A percentile compares a stretch with the other conserved stretches of the same genome.
Evolutionary conservation across 2,329 filamentous ascomycete genomes (phyloP).

Genomic region (Ophiostoma sp.): DNA sequence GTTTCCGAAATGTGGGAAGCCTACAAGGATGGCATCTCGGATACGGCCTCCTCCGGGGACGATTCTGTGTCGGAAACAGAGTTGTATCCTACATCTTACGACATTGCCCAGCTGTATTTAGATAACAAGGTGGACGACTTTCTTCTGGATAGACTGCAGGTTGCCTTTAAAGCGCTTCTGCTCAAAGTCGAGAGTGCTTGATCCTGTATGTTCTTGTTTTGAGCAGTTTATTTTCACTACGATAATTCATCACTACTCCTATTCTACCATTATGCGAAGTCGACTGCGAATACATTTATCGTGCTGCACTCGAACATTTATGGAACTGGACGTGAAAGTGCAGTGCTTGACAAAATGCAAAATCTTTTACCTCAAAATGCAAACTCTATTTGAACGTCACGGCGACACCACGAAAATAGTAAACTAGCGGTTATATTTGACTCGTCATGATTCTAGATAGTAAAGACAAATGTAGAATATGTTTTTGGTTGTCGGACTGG

Average conservation of each 20-base stretch:
- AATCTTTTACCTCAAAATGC: background rate
- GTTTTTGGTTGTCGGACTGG: background rate
- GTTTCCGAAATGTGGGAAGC: background rate
- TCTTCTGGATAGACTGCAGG: background rate
- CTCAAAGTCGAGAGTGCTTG: too few relatives aligned
- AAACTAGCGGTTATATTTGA: background rate
- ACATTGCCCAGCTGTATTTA: background rate
- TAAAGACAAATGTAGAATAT: background rate
- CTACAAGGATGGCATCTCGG: background rate
- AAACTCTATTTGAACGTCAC: background rate
- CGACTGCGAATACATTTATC: too few relatives aligned
- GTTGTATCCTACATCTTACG: background rate
- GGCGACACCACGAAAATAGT: too few relatives aligned
- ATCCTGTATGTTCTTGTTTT: too few relatives aligned
- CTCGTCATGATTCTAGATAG: background rate
- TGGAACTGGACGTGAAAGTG: too few relatives aligned
- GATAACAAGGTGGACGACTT: background rate
- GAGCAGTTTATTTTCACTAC: too few relatives aligned
- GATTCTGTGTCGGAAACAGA: background rate
- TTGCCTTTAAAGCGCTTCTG: background rate
- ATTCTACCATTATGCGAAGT: too few relatives aligned
- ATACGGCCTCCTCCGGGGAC: background rate
- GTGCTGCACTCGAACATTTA: too few relatives aligned
- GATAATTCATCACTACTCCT: too few relatives aligned
- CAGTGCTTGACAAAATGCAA: too few relatives aligned